Evolutionary conservation across 208 protist species (phyloP), one percentile per base, ranked within the genome.

Genomic region (Leishmania martiniquensis): DNA sequence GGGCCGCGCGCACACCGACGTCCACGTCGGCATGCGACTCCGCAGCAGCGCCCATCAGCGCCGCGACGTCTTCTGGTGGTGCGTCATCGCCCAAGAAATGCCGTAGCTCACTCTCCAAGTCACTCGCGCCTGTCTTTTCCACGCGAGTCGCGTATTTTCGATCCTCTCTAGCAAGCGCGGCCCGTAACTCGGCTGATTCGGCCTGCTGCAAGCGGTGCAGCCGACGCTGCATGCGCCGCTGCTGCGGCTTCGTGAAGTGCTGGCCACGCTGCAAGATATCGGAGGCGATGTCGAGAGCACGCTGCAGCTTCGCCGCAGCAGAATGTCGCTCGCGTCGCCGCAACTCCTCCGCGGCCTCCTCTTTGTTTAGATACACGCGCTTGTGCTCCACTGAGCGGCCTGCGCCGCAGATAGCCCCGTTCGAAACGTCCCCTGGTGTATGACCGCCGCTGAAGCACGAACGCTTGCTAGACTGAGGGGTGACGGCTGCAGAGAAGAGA

Each of bases 51-150:
- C 34, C 32, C 75, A 89, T 70, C 42, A 85, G 51, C 55, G 68
- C 52, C 34, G 54, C 39, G 22, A 88, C 66, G 29, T 74, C 81
- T 5, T 69, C 73, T 6, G 77, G 55, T 0, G 85, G 63, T 17
- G 71, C 84, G 34, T 83, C 79, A 22, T 86, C 84, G 22, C 91
- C 91, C 22, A 95, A 70, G 75, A 95, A 95, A 39, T 87, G 60
- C 63, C 77, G 69, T 47, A 95, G 39, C 65, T 91, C 85, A 34
- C 66, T 78, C 25, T 90, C 65, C 32, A 95, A 85, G 15, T 74
- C 83, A 15, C 34, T 72, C 2, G 57, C 13, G 15, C 69, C 77
- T 47, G 75, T 73, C 1, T 29, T 55, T 45, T 47, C 54, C 37
- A 4, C 51, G 5, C 37, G 45, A 6, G 52, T 17, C 5, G 63